These are phyloP conservation scores for Leccinum subgranulosum DNA, from an alignment of 768 basidiomycete species.

Conservation along the genomic window DNA sequence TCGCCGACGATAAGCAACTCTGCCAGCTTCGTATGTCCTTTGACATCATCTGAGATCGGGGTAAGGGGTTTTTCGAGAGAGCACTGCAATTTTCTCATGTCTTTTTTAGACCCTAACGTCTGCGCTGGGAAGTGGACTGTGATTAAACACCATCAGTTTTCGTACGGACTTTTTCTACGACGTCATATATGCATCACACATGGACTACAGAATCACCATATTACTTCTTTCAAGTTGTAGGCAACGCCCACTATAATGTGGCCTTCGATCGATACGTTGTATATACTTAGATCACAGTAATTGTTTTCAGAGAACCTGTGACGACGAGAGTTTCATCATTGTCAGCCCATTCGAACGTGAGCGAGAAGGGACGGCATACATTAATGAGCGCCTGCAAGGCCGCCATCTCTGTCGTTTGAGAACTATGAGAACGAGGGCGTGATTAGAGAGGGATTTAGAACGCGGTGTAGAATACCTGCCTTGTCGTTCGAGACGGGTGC, in stretches of 20 bases:
- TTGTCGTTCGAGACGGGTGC: too few relatives aligned
- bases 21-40: slow-evolving; percentile 63
- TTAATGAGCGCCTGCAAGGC: too few relatives aligned
- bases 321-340: too few relatives aligned
- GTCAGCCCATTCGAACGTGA: too few relatives aligned
- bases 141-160: not conserved
- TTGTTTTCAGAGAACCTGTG: too few relatives aligned
- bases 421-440: too few relatives aligned
- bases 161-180: slow-evolving; percentile 4
- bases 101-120: slow-evolving; percentile 18
- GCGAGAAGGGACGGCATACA: too few relatives aligned
- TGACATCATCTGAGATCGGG: slow-evolving; percentile 34
- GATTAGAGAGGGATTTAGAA: too few relatives aligned
- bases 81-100: slow-evolving; percentile 8
- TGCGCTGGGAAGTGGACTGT: slow-evolving; percentile 9
- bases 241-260: not conserved
- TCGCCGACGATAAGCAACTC: slow-evolving; percentile 62
- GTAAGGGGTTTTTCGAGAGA: slow-evolving; percentile 11
- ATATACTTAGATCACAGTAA: not conserved
- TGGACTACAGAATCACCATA: slow-evolving; percentile 12
- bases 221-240: slow-evolving; percentile 1
- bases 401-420: too few relatives aligned
- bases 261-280: not conserved
- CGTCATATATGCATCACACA: slow-evolving; percentile 16
- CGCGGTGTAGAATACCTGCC: too few relatives aligned